Percentiles rank a stretch among this genome's conserved stretches.
phyloP scores from a whole-genome alignment of 2,329 filamentous ascomycete species.

The Neobulgaria alba region DNA sequence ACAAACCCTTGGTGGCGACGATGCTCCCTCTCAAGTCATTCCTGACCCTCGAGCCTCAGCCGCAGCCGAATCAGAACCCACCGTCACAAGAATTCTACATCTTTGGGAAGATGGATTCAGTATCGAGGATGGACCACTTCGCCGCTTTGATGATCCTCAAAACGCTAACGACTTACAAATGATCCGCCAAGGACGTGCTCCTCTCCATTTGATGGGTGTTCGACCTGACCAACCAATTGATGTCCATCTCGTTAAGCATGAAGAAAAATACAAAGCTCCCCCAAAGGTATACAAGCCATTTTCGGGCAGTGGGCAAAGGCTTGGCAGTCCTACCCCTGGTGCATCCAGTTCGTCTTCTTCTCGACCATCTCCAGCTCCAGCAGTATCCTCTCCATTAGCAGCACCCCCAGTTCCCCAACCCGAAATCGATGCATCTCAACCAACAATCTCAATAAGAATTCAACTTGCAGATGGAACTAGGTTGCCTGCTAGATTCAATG shows the following conservation, averaged over 20 bases:
- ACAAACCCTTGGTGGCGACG: slow-evolving; percentile 71
- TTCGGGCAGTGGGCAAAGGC: slow-evolving; percentile 58
- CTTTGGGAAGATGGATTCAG: slow-evolving; percentile 82
- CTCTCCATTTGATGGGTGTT: slow-evolving; percentile 71
- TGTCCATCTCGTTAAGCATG: slow-evolving; percentile 64
- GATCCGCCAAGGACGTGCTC: slow-evolving; percentile 69
- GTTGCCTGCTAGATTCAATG: slow-evolving; percentile 74
- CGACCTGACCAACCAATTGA: slow-evolving; percentile 67
- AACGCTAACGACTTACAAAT: slow-evolving; percentile 65
- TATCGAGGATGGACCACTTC: slow-evolving; percentile 71
- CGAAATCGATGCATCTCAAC: slow-evolving; percentile 55
- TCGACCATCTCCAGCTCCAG: slow-evolving; percentile 22
- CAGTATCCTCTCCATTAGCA: slow-evolving; percentile 28
- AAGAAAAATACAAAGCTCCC: slow-evolving; percentile 63
- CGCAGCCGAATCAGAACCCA: slow-evolving; percentile 21
- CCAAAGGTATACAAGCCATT: slow-evolving; percentile 75
- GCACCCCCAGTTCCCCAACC: slow-evolving; percentile 32
- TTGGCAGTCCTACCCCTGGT: slow-evolving; percentile 71
- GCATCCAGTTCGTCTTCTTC: slow-evolving; percentile 33
- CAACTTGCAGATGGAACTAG: slow-evolving; percentile 71
- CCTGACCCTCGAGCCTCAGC: slow-evolving; percentile 46
- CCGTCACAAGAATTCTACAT: slow-evolving; percentile 62
- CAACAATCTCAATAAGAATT: slow-evolving; percentile 63
- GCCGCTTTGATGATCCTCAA: slow-evolving; percentile 68
- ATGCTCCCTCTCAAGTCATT: slow-evolving; percentile 59